Evolutionary conservation across 495 filamentous ascomycete species (phyloP).

Genomic region (Friedmanniomyces simplex): DNA sequence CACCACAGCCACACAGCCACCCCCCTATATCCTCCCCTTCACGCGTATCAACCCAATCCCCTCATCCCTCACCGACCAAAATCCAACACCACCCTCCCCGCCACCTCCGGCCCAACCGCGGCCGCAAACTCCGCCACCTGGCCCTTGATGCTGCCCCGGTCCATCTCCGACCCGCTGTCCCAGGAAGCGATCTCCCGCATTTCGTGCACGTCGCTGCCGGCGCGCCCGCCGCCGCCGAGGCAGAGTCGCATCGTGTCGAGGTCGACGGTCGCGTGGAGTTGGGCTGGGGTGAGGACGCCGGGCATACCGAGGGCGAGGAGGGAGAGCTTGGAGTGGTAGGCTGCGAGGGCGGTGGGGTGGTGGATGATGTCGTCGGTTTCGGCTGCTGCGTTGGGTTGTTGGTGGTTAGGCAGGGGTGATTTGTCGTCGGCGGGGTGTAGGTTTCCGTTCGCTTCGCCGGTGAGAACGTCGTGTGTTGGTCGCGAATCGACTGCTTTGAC

Average conservation of each 20-base stretch:
- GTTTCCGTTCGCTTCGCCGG: neutral
- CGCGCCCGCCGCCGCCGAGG: slow-evolving; percentile 32
- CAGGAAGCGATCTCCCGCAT: slow-evolving; percentile 51
- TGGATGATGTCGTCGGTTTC: slow-evolving; percentile 3
- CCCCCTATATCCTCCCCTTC: too few species aligned
- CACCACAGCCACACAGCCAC: too few species aligned
- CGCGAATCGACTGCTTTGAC: neutral
- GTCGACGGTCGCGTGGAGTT: slow-evolving; percentile 49
- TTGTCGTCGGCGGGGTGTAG: neutral
- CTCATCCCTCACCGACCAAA: slow-evolving; percentile 11
- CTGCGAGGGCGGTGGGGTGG: slow-evolving; percentile 18
- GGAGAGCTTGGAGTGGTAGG: slow-evolving; percentile 35
- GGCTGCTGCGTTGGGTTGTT: neutral
- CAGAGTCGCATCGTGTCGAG: slow-evolving; percentile 47
- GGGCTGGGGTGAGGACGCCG: slow-evolving; percentile 54
- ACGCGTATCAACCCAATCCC: too few species aligned
- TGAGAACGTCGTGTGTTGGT: neutral
- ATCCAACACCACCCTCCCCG: slow-evolving; percentile 40
- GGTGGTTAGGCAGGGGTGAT: neutral
- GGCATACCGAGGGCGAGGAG: slow-evolving; percentile 67
- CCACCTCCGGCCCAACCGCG: slow-evolving; percentile 57
- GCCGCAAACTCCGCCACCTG: slow-evolving; percentile 69
- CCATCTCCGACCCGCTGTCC: slow-evolving; percentile 46
- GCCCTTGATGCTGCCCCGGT: slow-evolving; percentile 48
- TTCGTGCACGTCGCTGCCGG: slow-evolving; percentile 23